Percentiles rank a stretch among this genome's conserved stretches.
phyloP scores from a whole-genome alignment of 1,284 basidiomycete species.

The Leccinum griseonigrum region DNA sequence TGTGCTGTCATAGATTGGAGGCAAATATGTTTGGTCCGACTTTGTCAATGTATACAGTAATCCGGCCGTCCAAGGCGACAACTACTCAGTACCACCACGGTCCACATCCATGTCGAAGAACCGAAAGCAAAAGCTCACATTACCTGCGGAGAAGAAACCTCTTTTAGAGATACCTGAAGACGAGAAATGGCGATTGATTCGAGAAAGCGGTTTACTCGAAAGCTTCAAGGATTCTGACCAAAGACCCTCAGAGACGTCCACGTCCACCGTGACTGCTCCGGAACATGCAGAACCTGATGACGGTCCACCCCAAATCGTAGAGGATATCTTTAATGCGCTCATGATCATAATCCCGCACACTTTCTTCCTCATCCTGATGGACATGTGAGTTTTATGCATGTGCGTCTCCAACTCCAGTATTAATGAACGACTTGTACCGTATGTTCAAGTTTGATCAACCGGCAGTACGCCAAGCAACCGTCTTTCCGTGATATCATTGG shows the following conservation, averaged over 20 bases:
- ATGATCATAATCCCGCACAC: conserved; percentile 67
- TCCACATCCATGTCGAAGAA: conserved; percentile 37
- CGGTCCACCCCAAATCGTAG: conserved; percentile 47
- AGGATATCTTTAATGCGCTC: conserved; percentile 65
- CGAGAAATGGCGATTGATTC: conserved; percentile 75
- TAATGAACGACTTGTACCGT: conserved; percentile 8
- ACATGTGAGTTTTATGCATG: conserved; percentile 54
- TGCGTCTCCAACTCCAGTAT: background rate
- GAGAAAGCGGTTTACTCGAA: conserved; percentile 62
- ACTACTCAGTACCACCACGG: background rate
- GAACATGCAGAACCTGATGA: conserved; percentile 30
- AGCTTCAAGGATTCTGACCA: conserved; percentile 30
- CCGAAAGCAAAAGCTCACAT: conserved; percentile 32
- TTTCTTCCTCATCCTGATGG: conserved; percentile 71
- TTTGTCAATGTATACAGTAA: background rate
- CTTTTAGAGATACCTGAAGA: conserved; percentile 59
- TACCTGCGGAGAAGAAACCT: conserved; percentile 18
- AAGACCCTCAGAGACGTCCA: background rate
- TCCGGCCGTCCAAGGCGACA: background rate
- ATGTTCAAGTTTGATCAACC: conserved; percentile 60
- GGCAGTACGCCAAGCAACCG: conserved; percentile 65
- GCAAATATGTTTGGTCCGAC: conserved; percentile 10
- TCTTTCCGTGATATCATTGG: conserved; percentile 46
- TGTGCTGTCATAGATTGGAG: conserved; percentile 14
- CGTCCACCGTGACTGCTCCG: background rate